Base-by-base conservation (phyloP, 768 basidiomycete species). In the Strobilomyces dryophilus region DNA sequence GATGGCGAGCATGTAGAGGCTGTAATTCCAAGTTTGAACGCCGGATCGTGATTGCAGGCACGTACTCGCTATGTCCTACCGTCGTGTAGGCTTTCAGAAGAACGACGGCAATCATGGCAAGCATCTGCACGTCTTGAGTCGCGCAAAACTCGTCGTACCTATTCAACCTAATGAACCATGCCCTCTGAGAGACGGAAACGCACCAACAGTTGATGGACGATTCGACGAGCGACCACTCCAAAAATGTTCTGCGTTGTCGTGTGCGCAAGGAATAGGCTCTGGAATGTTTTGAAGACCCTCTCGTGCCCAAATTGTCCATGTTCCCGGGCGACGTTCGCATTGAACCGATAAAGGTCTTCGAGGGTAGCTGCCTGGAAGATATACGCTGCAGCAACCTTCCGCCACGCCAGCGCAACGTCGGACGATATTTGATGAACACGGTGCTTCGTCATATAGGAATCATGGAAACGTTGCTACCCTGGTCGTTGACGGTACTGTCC, bases 21-120 rank as follows among this genome's bases (percentile, higher is more conserved):
- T 53, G 40, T 24, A 26, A 29, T 1, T 24, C 31, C 11, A 42
- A 27, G 4, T 18, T 53, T 42, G 7, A 47, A 46, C 10, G 18
- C 12, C 1, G 8, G 17, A 52, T 37, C n/a, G 8, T 9, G 45
- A 10, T 24, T 1, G 7, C 40, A 14, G 15, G 18, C 43, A 15
- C 14, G 2, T 14, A 47, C 68, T 48, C 45, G 62, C 68, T 12
- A 35, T 56, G 59, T 45, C 53, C 56, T 17, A 8, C 35, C 8
- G 58, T 46, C 6, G 49, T 6, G 12, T 58, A 54, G 49, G 65
- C 77, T 61, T 85, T 84, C 3, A 92, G 73, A 3, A 92, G 69
- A n/a, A 90, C 67, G 45, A 81, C 73, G 0, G 88, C 76, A 4
- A 90, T 55, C 81, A 93, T 90, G 0, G 87, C 89, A 15, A 93